Evolutionary conservation across 2,329 filamentous ascomycete species (phyloP).

Genomic region (Verticillium nubilum): DNA sequence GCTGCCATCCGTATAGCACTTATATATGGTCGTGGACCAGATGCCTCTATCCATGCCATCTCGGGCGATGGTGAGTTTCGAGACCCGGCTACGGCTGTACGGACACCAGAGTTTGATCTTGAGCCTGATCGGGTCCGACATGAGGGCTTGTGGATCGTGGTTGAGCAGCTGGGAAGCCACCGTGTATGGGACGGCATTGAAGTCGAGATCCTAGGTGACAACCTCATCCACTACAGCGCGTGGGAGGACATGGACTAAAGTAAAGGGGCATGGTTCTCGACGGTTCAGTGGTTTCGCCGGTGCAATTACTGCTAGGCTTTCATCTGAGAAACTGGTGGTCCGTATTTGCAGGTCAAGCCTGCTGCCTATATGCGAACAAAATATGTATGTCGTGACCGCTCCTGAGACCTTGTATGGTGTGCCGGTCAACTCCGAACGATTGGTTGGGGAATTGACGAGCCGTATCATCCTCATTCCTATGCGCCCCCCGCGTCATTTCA

Average conservation of each 20-base stretch:
- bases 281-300: neutral
- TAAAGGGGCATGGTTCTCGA: too few relatives aligned
- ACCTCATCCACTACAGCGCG: slow-evolving; percentile 32
- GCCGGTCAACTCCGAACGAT: too few relatives aligned
- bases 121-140: slow-evolving; percentile 52
- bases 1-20: slow-evolving; percentile 61
- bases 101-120: slow-evolving; percentile 70
- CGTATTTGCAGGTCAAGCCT: neutral
- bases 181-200: slow-evolving; percentile 36
- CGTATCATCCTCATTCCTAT: too few relatives aligned
- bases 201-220: slow-evolving; percentile 47
- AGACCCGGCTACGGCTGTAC: slow-evolving; percentile 60
- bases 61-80: slow-evolving; percentile 71
- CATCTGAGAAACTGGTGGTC: neutral
- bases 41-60: slow-evolving; percentile 57
- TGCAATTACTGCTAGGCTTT: neutral
- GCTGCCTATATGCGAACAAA: too few relatives aligned
- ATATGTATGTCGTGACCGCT: too few relatives aligned
- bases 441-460: too few relatives aligned
- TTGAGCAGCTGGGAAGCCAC: slow-evolving; percentile 69
- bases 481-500: too few relatives aligned
- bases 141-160: slow-evolving; percentile 69
- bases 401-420: too few relatives aligned
- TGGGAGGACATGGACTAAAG: slow-evolving; percentile 32
- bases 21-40: slow-evolving; percentile 66